Evolutionary conservation across 495 filamentous ascomycete species (phyloP), one percentile per base, ranked within the genome.

Genomic region (Tetracladium setigerum): DNA sequence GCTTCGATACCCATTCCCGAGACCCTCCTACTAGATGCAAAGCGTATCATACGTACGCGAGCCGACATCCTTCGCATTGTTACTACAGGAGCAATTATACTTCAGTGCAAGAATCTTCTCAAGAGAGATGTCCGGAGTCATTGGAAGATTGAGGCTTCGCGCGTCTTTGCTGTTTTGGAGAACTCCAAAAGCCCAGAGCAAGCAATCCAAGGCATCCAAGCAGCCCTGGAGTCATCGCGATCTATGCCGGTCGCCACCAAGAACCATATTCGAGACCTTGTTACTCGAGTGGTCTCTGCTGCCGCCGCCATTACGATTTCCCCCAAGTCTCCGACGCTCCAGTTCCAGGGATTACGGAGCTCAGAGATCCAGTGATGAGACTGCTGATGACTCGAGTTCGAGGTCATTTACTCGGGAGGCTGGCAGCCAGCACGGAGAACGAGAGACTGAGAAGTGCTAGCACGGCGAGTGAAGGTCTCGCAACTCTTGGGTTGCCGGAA

Each of bases 31-130:
- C 80, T 97, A 8, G 92, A 98, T 56, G 64, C 69, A 37, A 77
- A 78, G 36, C 85, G 94, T 17, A 71, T 90, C 27, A 62, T 67
- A 18, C 73, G 76, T 24, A 71, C 88, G 33, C 85, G 89, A 22
- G 68, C 71, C 6, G 73, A 83, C 27, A 76, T 82, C 9, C 78
- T 90, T 46, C 80, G 82, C 38, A 83, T 92, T 52, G 78, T 89
- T 17, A 86, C 87, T 15, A 78, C 89, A 7, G 76, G 73, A 2
- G 86, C 87, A 14, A 89, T 97, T 45, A 72, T 95, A 6, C 64
- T 97, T 30, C 94, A 94, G 1, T 88, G 86, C 54, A 98, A 98
- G 71, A 97, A 95, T 59, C 72, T 96, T 10, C 81, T 98, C 38
- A 95, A 94, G 65, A 84, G 92, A 16, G 91, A 97, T 62, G 85